phyloP scores from a whole-genome alignment of 345 rosid species.

The Passiflora organensis region DNA sequence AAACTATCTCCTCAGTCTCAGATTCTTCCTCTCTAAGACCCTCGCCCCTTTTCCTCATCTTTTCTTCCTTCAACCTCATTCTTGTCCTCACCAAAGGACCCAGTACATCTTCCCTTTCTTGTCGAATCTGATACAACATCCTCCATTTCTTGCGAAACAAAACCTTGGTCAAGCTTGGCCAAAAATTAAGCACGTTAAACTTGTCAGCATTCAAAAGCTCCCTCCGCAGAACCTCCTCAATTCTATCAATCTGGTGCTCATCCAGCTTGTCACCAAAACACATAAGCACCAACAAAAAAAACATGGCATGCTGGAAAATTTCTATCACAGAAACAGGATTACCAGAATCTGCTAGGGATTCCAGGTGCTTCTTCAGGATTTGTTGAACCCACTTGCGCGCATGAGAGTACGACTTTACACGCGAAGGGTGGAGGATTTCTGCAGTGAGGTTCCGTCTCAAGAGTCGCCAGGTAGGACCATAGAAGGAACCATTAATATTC shows the following conservation, averaged over 20 bases:
- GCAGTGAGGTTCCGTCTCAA: too few relatives aligned
- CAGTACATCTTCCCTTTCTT: not conserved
- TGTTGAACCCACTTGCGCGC: not conserved
- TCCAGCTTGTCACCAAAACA: constrained; percentile 21
- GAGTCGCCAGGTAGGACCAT: too few relatives aligned
- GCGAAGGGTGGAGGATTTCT: too few relatives aligned
- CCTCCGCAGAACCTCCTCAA: constrained; percentile 2
- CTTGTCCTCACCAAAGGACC: not conserved
- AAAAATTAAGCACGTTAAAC: constrained; percentile 11
- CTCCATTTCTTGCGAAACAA: not conserved
- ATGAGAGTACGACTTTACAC: too few relatives aligned
- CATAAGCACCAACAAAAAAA: constrained; percentile 15
- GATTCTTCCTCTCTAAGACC: not conserved
- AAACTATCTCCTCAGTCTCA: not conserved
- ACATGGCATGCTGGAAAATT: not conserved
- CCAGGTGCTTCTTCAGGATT: constrained; percentile 2
- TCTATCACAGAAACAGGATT: not conserved
- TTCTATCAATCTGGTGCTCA: constrained; percentile 1
- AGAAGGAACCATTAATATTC: too few relatives aligned
- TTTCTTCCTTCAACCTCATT: not conserved
- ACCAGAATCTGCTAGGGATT: not conserved
- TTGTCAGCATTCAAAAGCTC: not conserved
- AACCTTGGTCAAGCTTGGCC: constrained; percentile 12
- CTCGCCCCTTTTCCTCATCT: not conserved
- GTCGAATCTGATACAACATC: not conserved